Base-by-base conservation (phyloP, 2,329 filamentous ascomycete species). In the Periglandula ipomoeae region DNA sequence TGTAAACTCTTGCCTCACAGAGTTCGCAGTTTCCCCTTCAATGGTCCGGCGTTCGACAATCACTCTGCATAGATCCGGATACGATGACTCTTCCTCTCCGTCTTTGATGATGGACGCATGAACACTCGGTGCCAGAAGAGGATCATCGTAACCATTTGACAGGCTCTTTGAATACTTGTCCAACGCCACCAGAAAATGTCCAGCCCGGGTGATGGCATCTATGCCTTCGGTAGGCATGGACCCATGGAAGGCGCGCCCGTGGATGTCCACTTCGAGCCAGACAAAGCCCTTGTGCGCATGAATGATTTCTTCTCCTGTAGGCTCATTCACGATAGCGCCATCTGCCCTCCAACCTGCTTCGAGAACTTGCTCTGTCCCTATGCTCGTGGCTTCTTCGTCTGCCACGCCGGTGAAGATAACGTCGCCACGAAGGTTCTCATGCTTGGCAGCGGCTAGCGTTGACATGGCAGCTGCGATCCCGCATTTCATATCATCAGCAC, bases 391-490 rank as follows among this genome's bases (percentile, higher is more conserved):
- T 52, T 79, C 76, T 47, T 79, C 75, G 39, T 79, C 76, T 0
- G 75, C 70, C 3, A 79, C 76, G 1, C 70, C 75, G 0, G 75
- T 65, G 5, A 80, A 62, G 8, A 79, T 71, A 8, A 79, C 66
- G 43, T 79, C 71, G 3, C 76, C 76, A 0, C 62, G 57, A 9
- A 72, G 64, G 0, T 58, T 55, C 20, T 69, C 65, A 1, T 56
- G 58, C 42, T 70, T 71, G 3, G 63, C 61, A 3, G 62, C 60
- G 8, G 68, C 60, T 3, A 75, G 53, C 0, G 71, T 63, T 0
- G 68, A 58, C 53, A 79, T 64, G 4, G 61, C 65, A 3, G 73
- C 70, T 4, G 75, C 74, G 1, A 78, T 45, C 0, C 75, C 74
- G 3, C 67, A 59, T 53, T 78, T 78, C 74, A 78, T 78, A 38